Percentiles rank a stretch among this genome's conserved stretches.
Evolutionary conservation across 495 filamentous ascomycete genomes (phyloP).

Genomic region (Daldinia caldariorum): DNA sequence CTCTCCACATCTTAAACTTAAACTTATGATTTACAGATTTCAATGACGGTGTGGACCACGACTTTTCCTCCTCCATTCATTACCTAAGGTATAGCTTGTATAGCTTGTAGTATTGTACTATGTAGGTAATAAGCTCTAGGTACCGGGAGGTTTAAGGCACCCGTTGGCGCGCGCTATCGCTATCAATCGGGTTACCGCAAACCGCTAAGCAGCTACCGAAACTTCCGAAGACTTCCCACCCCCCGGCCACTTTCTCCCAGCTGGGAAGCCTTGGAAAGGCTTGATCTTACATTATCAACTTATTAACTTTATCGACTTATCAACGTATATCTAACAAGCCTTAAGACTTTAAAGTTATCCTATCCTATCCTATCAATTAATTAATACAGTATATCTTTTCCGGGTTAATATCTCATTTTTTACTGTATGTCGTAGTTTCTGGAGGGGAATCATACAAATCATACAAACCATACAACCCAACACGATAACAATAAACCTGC

Average conservation of each 20-base stretch:
- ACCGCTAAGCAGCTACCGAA: constrained; percentile 39
- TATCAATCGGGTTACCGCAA: constrained; percentile 2
- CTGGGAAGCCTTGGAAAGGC: neutral
- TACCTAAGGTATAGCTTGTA: too few species aligned
- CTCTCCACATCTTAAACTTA: constrained; percentile 8
- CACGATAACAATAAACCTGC: neutral
- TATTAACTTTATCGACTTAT: neutral
- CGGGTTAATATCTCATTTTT: neutral
- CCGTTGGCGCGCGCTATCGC: neutral
- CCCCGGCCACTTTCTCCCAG: neutral
- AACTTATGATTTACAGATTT: constrained; percentile 14
- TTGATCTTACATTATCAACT: neutral
- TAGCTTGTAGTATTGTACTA: too few species aligned
- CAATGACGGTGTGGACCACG: neutral
- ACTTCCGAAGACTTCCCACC: constrained; percentile 33
- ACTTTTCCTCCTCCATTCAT: neutral
- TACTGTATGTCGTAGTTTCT: constrained; percentile 38
- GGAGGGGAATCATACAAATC: constrained; percentile 29
- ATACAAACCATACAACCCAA: constrained; percentile 11
- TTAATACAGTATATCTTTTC: constrained; percentile 17
- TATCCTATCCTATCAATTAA: neutral
- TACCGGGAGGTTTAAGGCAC: neutral
- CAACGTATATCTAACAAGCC: neutral
- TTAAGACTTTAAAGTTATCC: too few species aligned
- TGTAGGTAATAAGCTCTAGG: too few species aligned